phyloP scores from a whole-genome alignment of 345 rosid genomes.

The Acer saccharum region DNA sequence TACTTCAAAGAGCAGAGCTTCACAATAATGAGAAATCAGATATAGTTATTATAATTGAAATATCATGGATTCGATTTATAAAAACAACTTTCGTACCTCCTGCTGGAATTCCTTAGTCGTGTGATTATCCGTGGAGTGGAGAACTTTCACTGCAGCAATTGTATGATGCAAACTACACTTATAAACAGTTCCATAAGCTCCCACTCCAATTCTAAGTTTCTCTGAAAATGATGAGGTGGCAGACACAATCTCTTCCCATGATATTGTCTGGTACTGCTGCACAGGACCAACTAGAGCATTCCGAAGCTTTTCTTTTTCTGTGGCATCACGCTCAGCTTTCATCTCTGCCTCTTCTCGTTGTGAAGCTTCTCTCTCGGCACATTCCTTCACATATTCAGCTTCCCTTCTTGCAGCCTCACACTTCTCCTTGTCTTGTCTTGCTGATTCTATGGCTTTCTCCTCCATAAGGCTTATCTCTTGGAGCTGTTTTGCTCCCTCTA shows the following conservation, averaged over 20 bases:
- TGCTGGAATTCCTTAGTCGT: conserved; percentile 68
- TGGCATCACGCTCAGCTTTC: conserved; percentile 51
- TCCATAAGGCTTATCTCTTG: conserved; percentile 52
- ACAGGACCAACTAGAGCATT: conserved; percentile 53
- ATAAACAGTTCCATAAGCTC: conserved; percentile 86
- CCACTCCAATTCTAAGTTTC: conserved; percentile 65
- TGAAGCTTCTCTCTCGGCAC: conserved; percentile 57
- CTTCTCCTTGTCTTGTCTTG: conserved; percentile 59
- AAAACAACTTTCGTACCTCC: conserved; percentile 54
- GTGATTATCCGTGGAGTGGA: conserved; percentile 60
- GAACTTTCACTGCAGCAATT: conserved; percentile 79
- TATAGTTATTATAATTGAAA: neutral
- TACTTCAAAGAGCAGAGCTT: neutral
- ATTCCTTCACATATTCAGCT: conserved; percentile 42
- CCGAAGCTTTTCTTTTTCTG: conserved; percentile 73
- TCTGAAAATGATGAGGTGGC: conserved; percentile 87
- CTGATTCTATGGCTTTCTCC: conserved; percentile 55
- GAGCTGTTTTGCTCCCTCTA: conserved; percentile 61
- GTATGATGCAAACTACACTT: conserved; percentile 71
- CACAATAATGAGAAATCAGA: neutral
- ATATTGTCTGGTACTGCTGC: conserved; percentile 54
- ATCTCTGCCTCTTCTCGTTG: conserved; percentile 61
- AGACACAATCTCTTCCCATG: conserved; percentile 81
- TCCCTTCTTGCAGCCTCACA: conserved; percentile 58
- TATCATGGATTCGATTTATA: neutral